A percentile compares a stretch with the other conserved stretches of the same genome.
Evolutionary conservation across 179 eudicot genomes (phyloP).

Genomic region (Corrigiola litoralis): DNA sequence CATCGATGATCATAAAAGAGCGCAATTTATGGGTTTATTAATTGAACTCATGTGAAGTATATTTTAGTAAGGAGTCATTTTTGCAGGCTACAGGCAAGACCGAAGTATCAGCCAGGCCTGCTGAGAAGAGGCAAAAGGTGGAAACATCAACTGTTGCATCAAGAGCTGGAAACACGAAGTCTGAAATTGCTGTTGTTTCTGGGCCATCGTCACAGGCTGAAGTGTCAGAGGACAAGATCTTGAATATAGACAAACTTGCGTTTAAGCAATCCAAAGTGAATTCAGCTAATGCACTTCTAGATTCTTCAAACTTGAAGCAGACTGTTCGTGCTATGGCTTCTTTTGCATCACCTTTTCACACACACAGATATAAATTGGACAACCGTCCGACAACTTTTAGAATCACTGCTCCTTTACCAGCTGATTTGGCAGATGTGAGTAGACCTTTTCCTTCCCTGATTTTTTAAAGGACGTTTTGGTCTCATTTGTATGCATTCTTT

Average conservation of each 20-base stretch:
- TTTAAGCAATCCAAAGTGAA: slow-evolving; percentile 28
- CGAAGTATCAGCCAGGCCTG: slow-evolving; percentile 45
- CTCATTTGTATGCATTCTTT: neutral
- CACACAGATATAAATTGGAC: slow-evolving; percentile 74
- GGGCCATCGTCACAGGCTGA: slow-evolving; percentile 32
- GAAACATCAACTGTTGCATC: slow-evolving; percentile 34
- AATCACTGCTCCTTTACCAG: slow-evolving; percentile 68
- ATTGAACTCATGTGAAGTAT: neutral
- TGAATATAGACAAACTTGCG: slow-evolving; percentile 27
- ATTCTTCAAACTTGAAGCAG: slow-evolving; percentile 42
- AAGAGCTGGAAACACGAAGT: slow-evolving; percentile 34
- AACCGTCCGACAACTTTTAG: slow-evolving; percentile 75
- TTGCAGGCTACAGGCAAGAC: slow-evolving; percentile 64
- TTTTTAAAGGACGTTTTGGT: no score
- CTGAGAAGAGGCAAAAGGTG: slow-evolving; percentile 50
- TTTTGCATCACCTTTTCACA: slow-evolving; percentile 38
- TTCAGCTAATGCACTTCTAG: slow-evolving; percentile 28
- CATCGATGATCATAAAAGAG: no score
- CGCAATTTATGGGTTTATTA: neutral
- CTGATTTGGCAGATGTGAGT: slow-evolving; percentile 66
- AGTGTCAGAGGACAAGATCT: slow-evolving; percentile 26
- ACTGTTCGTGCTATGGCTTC: slow-evolving; percentile 45
- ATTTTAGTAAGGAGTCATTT: neutral
- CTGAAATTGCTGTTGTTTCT: slow-evolving; percentile 25
- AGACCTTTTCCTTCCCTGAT: slow-evolving; percentile 4